Evolutionary conservation across 257 asterid species (phyloP), one percentile per base, ranked within the genome.

Genomic region (Solanum corneliomulleri): DNA sequence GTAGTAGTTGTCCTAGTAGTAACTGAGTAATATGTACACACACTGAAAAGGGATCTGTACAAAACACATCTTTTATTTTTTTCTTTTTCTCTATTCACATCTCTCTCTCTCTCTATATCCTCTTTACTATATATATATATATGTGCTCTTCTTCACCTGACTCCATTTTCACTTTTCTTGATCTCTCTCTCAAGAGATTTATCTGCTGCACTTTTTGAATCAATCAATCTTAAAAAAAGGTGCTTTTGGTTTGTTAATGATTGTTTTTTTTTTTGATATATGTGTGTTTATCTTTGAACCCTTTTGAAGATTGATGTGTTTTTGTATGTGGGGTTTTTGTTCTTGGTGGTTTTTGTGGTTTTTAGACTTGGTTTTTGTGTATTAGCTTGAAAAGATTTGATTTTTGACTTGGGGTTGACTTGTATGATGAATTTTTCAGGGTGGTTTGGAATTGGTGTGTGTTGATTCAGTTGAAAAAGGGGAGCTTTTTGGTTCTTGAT

Each of bases 361-460:
- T 77, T 77, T 25, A 16, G 25, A 44, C 18, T 44, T 77, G 62
- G 42, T 6, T 18, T 80, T 80, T 78, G 64, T 9, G 16, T 21
- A 44, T 25, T 47, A 15, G 29, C 44, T 80, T 49, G 25, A 27
- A 80, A 80, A 47, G 29, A 9, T 80, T 39, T 10, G 29, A 9
- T 47, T 85, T 52, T 86, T 86, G 88, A 86, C 84, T 72, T 72
- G 72, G 69, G 72, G 88, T 86, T 86, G 88, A 86, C 88, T 77
- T 77, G 37, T 35, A 35, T 86, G 42, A 69, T 72, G 52, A 72
- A 45, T 76, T 86, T 64, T 84, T 78, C 84, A 78, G 84, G 84
- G 64, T 45, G 11, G 37, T 78, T 78, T 44, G 84, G 18, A 66
- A 42, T 70, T 68, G 78, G 66, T 84, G 20, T 45, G 31, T 70